Percentiles rank a stretch among this genome's conserved stretches.
phyloP scores from a whole-genome alignment of 1,139 yeast genomes.

The Pneumocystis jirovecii region DNA sequence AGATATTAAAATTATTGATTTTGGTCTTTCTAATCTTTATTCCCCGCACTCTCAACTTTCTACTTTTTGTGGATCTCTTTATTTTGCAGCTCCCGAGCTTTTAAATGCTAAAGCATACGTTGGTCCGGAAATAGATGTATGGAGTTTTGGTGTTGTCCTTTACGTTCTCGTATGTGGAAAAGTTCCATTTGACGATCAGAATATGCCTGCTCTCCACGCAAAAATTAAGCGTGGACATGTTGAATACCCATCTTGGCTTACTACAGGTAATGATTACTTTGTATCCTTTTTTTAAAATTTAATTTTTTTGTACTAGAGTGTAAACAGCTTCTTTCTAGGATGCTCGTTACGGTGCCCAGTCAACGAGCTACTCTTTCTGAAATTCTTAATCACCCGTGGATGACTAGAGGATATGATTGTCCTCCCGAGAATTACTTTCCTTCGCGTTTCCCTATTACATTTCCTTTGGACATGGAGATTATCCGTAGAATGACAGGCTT shows the following conservation, averaged over 20 bases:
- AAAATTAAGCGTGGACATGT: constrained; percentile 87
- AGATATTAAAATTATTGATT: constrained; percentile 88
- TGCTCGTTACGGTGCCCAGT: constrained; percentile 81
- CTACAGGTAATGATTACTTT: constrained; percentile 26
- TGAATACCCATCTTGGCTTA: constrained; percentile 73
- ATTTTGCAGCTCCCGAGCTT: constrained; percentile 96
- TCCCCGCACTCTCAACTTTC: constrained; percentile 58
- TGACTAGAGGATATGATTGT: constrained; percentile 72
- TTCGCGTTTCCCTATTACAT: constrained; percentile 51
- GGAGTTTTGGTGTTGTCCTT: constrained; percentile 95
- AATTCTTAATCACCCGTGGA: constrained; percentile 86
- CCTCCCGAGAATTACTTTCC: constrained; percentile 64
- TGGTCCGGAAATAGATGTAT: constrained; percentile 97
- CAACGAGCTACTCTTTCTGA: constrained; percentile 69
- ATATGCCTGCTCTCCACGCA: constrained; percentile 82
- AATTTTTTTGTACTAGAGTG: constrained; percentile 35
- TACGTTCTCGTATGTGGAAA: constrained; percentile 96
- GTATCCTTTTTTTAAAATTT: not conserved
- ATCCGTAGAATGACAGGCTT: constrained; percentile 61
- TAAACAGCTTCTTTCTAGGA: constrained; percentile 63
- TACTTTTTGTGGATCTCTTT: constrained; percentile 93
- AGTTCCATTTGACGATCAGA: constrained; percentile 91
- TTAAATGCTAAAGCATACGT: constrained; percentile 80
- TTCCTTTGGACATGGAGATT: constrained; percentile 60
- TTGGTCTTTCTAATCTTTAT: constrained; percentile 82